Percentiles rank a stretch among this genome's conserved stretches.
Conservation (phyloP, 352 stramenopile genomes). For the Phytopythium aichiense region DNA sequence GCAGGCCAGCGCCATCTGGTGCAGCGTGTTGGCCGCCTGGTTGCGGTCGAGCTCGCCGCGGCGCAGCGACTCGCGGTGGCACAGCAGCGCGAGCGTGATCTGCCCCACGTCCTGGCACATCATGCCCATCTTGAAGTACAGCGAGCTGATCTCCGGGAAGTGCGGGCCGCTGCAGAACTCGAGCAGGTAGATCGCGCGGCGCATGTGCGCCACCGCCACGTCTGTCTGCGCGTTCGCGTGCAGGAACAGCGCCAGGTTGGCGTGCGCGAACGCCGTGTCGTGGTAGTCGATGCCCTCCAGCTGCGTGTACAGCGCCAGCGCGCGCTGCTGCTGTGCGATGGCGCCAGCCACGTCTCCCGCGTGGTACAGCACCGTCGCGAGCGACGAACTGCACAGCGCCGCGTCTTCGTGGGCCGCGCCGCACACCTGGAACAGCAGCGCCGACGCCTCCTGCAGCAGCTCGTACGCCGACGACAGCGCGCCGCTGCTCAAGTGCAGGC, state of each 20-base stretch:
- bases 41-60: conserved; percentile 84
- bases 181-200: conserved; percentile 91
- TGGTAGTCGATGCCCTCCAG: conserved; percentile 92
- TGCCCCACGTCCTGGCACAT: conserved; percentile 92
- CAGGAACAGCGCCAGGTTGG: conserved; percentile 90
- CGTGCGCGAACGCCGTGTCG: conserved; percentile 89
- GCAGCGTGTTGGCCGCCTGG: conserved; percentile 83
- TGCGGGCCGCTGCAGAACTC: conserved; percentile 90
- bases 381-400: conserved; percentile 88
- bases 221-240: conserved; percentile 84
- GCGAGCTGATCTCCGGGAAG: conserved; percentile 86
- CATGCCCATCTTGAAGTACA: conserved; percentile 94
- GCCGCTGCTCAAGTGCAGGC: conserved; percentile 74
- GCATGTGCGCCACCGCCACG: conserved; percentile 85
- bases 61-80: conserved; percentile 84
- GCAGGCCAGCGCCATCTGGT: conserved; percentile 86
- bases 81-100: conserved; percentile 82
- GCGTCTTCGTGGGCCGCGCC: conserved; percentile 92
- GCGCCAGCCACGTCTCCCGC: conserved; percentile 86
- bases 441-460: conserved; percentile 88
- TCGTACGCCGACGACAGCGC: conserved; percentile 79
- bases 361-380: conserved; percentile 92
- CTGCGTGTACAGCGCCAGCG: conserved; percentile 90
- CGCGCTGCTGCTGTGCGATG: conserved; percentile 86
- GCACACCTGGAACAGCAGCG: conserved; percentile 92